Evolutionary conservation across 176 grass and related monocot genomes (phyloP).

Genomic region (Aegilops bicornis): DNA sequence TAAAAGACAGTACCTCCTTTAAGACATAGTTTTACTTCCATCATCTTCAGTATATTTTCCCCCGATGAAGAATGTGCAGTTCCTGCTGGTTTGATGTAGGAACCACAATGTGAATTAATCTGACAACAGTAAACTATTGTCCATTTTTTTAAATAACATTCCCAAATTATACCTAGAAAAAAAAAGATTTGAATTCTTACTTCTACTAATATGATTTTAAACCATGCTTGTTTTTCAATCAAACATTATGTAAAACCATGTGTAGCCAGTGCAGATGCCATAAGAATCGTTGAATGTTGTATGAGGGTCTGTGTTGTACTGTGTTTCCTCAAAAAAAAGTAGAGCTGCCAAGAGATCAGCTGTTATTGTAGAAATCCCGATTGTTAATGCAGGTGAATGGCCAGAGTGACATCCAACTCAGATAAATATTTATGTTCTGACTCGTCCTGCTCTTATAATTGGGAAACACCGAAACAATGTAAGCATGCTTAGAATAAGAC

Average conservation of each 20-base stretch:
- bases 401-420: conserved; percentile 80
- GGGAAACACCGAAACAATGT: neutral
- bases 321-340: conserved; percentile 29
- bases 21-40: neutral
- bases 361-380: conserved; percentile 50
- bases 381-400: conserved; percentile 83
- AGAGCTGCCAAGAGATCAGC: conserved; percentile 74
- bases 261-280: conserved; percentile 59
- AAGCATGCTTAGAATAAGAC: neutral
- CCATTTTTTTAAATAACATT: too few relatives aligned
- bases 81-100: neutral
- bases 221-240: neutral
- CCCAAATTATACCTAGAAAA: neutral
- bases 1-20: neutral
- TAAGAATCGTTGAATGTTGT: conserved; percentile 78
- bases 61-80: neutral
- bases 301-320: too few relatives aligned
- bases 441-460: neutral
- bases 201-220: neutral
- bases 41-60: neutral
- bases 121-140: neutral
- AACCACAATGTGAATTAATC: neutral
- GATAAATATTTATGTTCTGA: conserved; percentile 31
- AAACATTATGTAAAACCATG: neutral
- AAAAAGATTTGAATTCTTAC: neutral